phyloP scores from a whole-genome alignment of 192 early-diverging fungal genomes.

The Entomortierella beljakovae region DNA sequence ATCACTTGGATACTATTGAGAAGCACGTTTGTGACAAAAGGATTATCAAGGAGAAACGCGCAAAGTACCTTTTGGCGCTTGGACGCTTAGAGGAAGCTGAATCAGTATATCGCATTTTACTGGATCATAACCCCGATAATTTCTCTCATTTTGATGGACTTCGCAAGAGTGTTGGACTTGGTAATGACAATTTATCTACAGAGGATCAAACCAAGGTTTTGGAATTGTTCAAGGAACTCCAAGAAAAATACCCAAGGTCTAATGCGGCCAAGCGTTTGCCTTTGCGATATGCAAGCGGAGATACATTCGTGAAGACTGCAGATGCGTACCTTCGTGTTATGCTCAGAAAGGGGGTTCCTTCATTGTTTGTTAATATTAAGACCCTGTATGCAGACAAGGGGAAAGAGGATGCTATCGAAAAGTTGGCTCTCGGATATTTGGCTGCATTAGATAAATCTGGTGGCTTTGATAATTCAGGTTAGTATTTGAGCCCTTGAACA shows the following conservation, averaged over 20 bases:
- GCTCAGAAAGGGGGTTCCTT: constrained; percentile 96
- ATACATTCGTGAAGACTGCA: constrained; percentile 68
- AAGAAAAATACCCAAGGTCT: constrained; percentile 82
- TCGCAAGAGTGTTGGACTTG: constrained; percentile 66
- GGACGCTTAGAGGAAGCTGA: constrained; percentile 81
- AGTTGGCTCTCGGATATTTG: constrained; percentile 72
- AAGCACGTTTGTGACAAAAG: constrained; percentile 79
- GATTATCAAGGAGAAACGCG: constrained; percentile 82
- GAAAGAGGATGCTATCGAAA: constrained; percentile 78
- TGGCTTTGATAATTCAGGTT: constrained; percentile 57
- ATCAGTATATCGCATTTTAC: constrained; percentile 76
- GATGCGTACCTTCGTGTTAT: constrained; percentile 76
- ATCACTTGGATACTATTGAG: constrained; percentile 82
- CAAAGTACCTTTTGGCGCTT: constrained; percentile 71
- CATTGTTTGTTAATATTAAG: constrained; percentile 88
- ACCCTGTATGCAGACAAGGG: constrained; percentile 72
- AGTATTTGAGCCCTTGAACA: background rate
- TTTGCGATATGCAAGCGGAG: constrained; percentile 79
- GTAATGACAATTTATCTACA: constrained; percentile 17
- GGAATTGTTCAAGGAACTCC: constrained; percentile 54
- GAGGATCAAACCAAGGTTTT: constrained; percentile 52
- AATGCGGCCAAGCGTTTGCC: constrained; percentile 83
- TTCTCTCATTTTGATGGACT: constrained; percentile 78
- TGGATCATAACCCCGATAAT: constrained; percentile 87
- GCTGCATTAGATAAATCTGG: constrained; percentile 62